Conservation (phyloP, 2,329 filamentous ascomycete genomes). For the Onygenales sp. region DNA sequence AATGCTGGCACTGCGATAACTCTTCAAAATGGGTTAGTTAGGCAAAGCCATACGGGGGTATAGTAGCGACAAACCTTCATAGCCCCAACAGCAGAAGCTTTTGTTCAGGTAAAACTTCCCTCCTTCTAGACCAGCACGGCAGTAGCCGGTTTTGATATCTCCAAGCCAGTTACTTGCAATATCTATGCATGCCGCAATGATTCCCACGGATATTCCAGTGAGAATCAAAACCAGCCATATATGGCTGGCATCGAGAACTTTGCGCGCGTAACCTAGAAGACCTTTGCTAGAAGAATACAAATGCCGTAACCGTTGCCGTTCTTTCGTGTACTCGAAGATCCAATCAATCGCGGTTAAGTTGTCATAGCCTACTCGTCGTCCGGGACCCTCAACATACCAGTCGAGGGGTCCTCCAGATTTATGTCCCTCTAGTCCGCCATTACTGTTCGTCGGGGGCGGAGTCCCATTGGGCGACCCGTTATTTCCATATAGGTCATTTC, state of each 20-base stretch:
- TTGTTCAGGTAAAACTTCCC: conserved; percentile 87
- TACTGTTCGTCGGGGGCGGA: conserved; percentile 9
- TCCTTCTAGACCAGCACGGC: conserved; percentile 64
- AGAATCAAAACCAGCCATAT: conserved; percentile 83
- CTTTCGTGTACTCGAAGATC: conserved; percentile 98
- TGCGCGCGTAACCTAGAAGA: conserved; percentile 60
- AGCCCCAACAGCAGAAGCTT: conserved; percentile 86
- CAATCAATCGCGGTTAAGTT: conserved; percentile 97
- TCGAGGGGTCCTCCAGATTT: conserved; percentile 46
- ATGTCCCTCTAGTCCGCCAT: conserved; percentile 18
- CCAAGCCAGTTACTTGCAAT: conserved; percentile 87
- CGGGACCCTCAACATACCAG: conserved; percentile 85
- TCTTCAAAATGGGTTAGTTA: conserved; percentile 31
- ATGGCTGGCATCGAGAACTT: conserved; percentile 74
- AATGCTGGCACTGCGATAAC: conserved; percentile 71
- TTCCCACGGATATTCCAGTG: conserved; percentile 74
- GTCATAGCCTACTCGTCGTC: conserved; percentile 85
- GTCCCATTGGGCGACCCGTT: not conserved
- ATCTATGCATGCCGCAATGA: conserved; percentile 80
- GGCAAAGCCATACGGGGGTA: conserved; percentile 4
- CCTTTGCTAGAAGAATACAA: conserved; percentile 61
- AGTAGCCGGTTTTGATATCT: conserved; percentile 85
- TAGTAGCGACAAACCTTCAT: conserved; percentile 46
- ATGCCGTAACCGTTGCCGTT: conserved; percentile 75
- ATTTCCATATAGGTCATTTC: conserved; percentile 4